These are phyloP conservation scores for Eurotiales sp. DNA, from an alignment of 2,329 filamentous ascomycete genomes.

Conservation along the genomic window DNA sequence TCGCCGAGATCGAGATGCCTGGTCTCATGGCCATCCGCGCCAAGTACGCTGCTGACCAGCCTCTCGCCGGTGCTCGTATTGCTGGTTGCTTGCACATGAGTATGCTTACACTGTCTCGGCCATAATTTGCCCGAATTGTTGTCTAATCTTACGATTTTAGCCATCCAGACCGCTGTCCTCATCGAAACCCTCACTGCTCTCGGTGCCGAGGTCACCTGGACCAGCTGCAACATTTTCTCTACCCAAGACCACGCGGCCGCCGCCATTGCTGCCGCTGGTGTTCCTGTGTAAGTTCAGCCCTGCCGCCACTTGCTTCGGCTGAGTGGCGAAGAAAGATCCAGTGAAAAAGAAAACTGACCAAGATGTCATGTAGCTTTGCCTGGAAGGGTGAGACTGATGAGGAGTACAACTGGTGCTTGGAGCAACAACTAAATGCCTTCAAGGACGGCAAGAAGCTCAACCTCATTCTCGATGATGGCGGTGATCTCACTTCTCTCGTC, in stretches of 20 bases:
- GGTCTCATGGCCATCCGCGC: conserved; percentile 91
- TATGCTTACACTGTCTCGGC: conserved; percentile 35
- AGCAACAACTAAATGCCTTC: conserved; percentile 97
- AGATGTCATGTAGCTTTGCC: conserved; percentile 50
- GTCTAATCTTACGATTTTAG: conserved; percentile 33
- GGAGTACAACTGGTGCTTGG: conserved; percentile 99
- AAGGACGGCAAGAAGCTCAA: conserved; percentile 95
- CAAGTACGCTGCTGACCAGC: conserved; percentile 92
- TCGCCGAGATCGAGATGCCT: conserved; percentile 95
- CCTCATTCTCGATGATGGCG: conserved; percentile 98
- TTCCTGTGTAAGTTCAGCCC: conserved; percentile 63
- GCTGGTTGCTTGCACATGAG: conserved; percentile 99
- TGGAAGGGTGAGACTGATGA: conserved; percentile 96
- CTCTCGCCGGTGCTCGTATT: conserved; percentile 89
- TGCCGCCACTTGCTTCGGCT: conserved; percentile 32
- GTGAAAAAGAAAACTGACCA: background rate
- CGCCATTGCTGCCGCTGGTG: conserved; percentile 88
- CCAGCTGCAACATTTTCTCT: conserved; percentile 99
- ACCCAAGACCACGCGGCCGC: conserved; percentile 98
- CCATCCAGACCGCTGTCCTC: conserved; percentile 98
- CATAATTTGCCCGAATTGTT: background rate
- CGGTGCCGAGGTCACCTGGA: conserved; percentile 98
- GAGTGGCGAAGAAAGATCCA: background rate
- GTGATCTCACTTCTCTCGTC: conserved; percentile 92
- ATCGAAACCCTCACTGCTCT: conserved; percentile 95